Evolutionary conservation across 1,139 yeast genomes (phyloP).

Genomic region (Scheffersomyces titani): DNA sequence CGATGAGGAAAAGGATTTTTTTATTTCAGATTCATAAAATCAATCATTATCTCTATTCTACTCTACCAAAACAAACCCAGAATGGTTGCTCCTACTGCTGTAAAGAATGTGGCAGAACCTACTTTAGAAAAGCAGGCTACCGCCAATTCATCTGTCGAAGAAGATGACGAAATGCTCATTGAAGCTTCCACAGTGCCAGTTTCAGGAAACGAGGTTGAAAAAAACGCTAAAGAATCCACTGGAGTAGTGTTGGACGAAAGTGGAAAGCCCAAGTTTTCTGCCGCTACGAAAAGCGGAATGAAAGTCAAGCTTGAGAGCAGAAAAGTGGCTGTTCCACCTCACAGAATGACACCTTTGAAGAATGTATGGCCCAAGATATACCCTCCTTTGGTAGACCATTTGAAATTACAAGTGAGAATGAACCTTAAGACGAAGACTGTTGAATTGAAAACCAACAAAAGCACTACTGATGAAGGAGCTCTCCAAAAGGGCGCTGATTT

Average conservation of each 20-base stretch:
- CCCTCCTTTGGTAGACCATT: slow-evolving; percentile 92
- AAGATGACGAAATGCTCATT: slow-evolving; percentile 69
- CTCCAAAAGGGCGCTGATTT: slow-evolving; percentile 97
- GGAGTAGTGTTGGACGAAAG: slow-evolving; percentile 78
- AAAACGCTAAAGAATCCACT: slow-evolving; percentile 30
- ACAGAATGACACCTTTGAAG: slow-evolving; percentile 91
- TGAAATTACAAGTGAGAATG: slow-evolving; percentile 95
- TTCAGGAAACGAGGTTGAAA: slow-evolving; percentile 14
- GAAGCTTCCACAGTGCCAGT: slow-evolving; percentile 53
- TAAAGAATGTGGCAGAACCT: slow-evolving; percentile 19
- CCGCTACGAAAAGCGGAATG: slow-evolving; percentile 67
- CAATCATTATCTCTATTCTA: background rate
- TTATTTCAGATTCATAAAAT: slow-evolving; percentile 1
- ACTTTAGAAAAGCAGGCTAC: slow-evolving; percentile 5
- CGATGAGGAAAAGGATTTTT: slow-evolving; percentile 8
- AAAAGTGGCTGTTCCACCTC: slow-evolving; percentile 94
- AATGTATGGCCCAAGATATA: slow-evolving; percentile 90
- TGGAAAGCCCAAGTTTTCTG: slow-evolving; percentile 86
- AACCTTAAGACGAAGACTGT: slow-evolving; percentile 82
- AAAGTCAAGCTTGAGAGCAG: slow-evolving; percentile 81
- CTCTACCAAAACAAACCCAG: slow-evolving; percentile 1
- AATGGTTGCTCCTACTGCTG: slow-evolving; percentile 81
- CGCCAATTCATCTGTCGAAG: slow-evolving; percentile 17
- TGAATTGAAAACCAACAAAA: slow-evolving; percentile 76
- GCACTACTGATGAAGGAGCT: slow-evolving; percentile 90